Percentiles rank a stretch among this genome's conserved stretches.
Evolutionary conservation across 2,329 filamentous ascomycete genomes (phyloP).

Genomic region (Diaporthe velutina): DNA sequence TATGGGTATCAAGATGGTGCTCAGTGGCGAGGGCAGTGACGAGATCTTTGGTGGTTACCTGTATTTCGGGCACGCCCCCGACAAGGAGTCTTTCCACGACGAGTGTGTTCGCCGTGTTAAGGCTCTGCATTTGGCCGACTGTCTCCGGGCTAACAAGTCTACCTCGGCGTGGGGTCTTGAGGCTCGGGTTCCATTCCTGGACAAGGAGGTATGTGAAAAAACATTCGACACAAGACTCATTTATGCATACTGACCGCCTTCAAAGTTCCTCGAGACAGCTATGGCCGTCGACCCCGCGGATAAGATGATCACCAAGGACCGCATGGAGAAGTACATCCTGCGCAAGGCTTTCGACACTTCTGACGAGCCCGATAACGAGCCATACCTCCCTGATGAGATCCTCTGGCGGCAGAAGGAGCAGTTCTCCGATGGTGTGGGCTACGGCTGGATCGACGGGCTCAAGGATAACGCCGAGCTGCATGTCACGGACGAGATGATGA

Average conservation of each 20-base stretch:
- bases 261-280: slow-evolving; percentile 87
- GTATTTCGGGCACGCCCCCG: slow-evolving; percentile 96
- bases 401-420: slow-evolving; percentile 99
- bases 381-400: slow-evolving; percentile 96
- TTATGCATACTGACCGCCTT: slow-evolving; percentile 41
- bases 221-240: not conserved
- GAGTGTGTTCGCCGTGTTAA: slow-evolving; percentile 96
- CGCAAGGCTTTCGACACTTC: slow-evolving; percentile 97
- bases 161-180: slow-evolving; percentile 98
- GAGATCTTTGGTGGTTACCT: slow-evolving; percentile 99
- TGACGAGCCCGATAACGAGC: slow-evolving; percentile 82
- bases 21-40: slow-evolving; percentile 95
- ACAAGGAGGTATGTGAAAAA: slow-evolving; percentile 78
- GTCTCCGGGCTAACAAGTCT: slow-evolving; percentile 98
- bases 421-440: slow-evolving; percentile 98
- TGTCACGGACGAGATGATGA: slow-evolving; percentile 97
- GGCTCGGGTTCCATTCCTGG: slow-evolving; percentile 96
- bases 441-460: slow-evolving; percentile 98
- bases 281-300: slow-evolving; percentile 96
- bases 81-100: slow-evolving; percentile 92
- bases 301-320: slow-evolving; percentile 93
- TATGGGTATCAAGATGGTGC: slow-evolving; percentile 99
- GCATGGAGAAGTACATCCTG: slow-evolving; percentile 97
- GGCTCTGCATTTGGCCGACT: slow-evolving; percentile 97
- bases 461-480: slow-evolving; percentile 93